Evolutionary conservation across 306 rosid species (phyloP).

Genomic region (Trifolium subterraneum): DNA sequence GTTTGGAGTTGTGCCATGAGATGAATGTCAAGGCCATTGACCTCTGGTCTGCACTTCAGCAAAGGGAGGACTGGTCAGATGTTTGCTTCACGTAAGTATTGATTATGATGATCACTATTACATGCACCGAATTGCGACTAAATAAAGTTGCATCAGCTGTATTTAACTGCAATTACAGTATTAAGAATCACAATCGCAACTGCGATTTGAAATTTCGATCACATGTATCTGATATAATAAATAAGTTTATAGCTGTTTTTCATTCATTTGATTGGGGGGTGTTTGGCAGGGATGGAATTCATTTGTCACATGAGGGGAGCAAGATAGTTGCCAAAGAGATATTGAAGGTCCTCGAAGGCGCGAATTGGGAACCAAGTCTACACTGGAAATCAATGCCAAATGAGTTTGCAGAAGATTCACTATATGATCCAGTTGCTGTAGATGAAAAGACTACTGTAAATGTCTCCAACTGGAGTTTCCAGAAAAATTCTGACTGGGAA

Average conservation of each 20-base stretch:
- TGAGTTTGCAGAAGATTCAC: slow-evolving; percentile 64
- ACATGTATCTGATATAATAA: neutral
- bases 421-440: slow-evolving; percentile 42
- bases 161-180: neutral
- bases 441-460: slow-evolving; percentile 50
- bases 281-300: slow-evolving; percentile 76
- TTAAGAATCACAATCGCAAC: neutral
- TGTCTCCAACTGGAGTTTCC: slow-evolving; percentile 16
- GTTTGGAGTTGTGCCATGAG: slow-evolving; percentile 65
- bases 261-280: neutral
- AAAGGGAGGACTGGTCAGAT: slow-evolving; percentile 62
- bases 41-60: slow-evolving; percentile 69
- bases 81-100: slow-evolving; percentile 72
- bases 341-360: slow-evolving; percentile 58
- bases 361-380: slow-evolving; percentile 77
- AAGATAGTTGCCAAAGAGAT: slow-evolving; percentile 72
- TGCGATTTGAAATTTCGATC: neutral
- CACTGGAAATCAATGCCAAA: slow-evolving; percentile 61
- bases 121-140: neutral
- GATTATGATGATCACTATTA: neutral
- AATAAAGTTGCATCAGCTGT: neutral
- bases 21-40: slow-evolving; percentile 67
- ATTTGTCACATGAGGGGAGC: slow-evolving; percentile 71
- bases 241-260: neutral
- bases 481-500: slow-evolving; percentile 26